phyloP scores from a whole-genome alignment of 768 basidiomycete genomes.

The Ramaria sp. region DNA sequence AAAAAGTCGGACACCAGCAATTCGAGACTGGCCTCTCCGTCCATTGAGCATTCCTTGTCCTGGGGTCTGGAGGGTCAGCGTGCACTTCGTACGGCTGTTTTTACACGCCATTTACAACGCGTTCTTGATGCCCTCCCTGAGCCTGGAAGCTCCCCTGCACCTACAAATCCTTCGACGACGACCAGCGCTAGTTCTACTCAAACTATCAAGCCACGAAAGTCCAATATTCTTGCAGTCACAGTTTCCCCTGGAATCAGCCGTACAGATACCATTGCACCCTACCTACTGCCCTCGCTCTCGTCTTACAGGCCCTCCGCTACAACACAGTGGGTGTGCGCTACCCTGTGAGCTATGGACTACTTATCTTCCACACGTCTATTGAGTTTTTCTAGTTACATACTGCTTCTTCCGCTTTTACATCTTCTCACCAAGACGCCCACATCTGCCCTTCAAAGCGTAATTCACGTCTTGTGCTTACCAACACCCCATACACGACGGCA shows the following conservation, averaged over 20 bases:
- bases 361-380: background rate
- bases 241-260: slow-evolving; percentile 74
- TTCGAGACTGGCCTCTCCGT: background rate
- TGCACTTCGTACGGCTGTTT: slow-evolving; percentile 48
- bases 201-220: slow-evolving; percentile 37
- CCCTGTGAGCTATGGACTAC: slow-evolving; percentile 34
- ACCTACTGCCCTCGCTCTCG: slow-evolving; percentile 17
- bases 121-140: slow-evolving; percentile 73
- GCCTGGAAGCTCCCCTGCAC: slow-evolving; percentile 32
- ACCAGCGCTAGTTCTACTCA: slow-evolving; percentile 16
- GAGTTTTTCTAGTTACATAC: slow-evolving; percentile 41
- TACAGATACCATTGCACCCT: slow-evolving; percentile 50
- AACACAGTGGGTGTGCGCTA: slow-evolving; percentile 1
- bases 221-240: slow-evolving; percentile 64
- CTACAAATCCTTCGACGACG: slow-evolving; percentile 19
- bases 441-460: slow-evolving; percentile 59
- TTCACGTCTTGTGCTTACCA: slow-evolving; percentile 75
- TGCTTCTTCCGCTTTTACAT: slow-evolving; percentile 55
- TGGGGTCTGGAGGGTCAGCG: slow-evolving; percentile 45
- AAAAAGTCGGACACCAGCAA: slow-evolving; percentile 4
- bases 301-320: slow-evolving; percentile 30
- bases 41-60: slow-evolving; percentile 30
- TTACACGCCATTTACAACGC: slow-evolving; percentile 74
- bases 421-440: slow-evolving; percentile 59
- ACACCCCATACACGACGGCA: slow-evolving; percentile 55